A percentile compares a stretch with the other conserved stretches of the same genome.
Evolutionary conservation across 2,329 filamentous ascomycete genomes (phyloP).

Genomic region (Trichothecium sympodiale): DNA sequence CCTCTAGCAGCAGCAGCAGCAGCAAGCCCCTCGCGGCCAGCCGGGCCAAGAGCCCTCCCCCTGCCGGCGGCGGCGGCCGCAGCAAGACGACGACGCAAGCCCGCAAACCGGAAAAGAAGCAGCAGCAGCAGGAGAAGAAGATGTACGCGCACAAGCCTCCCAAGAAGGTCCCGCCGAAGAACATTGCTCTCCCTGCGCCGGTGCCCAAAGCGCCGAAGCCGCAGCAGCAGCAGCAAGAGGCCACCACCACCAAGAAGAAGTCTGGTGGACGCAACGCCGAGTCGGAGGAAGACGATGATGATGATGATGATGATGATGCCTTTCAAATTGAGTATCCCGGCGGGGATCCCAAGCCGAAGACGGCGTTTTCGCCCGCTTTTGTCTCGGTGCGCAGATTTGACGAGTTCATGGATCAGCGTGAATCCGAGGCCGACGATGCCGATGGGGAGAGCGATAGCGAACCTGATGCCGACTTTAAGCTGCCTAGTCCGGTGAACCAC

Average conservation of each 20-base stretch:
- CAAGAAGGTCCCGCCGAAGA: conserved; percentile 7
- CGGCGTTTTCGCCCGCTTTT: conserved; percentile 38
- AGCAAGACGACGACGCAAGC: conserved; percentile 12
- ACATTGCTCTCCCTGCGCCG: conserved; percentile 11
- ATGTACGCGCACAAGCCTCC: conserved; percentile 8
- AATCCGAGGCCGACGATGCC: conserved; percentile 33
- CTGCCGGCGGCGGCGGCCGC: background rate
- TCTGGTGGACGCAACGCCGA: conserved; percentile 21
- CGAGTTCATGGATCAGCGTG: conserved; percentile 37
- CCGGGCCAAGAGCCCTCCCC: conserved; percentile 1
- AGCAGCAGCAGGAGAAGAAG: conserved; percentile 9
- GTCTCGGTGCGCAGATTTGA: conserved; percentile 38
- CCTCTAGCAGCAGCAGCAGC: background rate
- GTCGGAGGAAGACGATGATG: conserved; percentile 42
- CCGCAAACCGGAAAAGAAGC: conserved; percentile 10
- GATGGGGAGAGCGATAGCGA: conserved; percentile 37
- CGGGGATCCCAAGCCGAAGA: conserved; percentile 25
- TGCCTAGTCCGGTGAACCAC: conserved; percentile 41
- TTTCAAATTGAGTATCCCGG: conserved; percentile 50
- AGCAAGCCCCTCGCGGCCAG: conserved; percentile 1
- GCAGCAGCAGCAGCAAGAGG: conserved; percentile 10
- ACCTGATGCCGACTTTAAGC: conserved; percentile 37
- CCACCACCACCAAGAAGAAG: conserved; percentile 18
- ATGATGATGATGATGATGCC: conserved; percentile 45
- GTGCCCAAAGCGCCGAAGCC: background rate